These are phyloP conservation scores for Umbelopsis sp. DNA, from an alignment of 371 early-diverging fungal species.

Conservation along the genomic window DNA sequence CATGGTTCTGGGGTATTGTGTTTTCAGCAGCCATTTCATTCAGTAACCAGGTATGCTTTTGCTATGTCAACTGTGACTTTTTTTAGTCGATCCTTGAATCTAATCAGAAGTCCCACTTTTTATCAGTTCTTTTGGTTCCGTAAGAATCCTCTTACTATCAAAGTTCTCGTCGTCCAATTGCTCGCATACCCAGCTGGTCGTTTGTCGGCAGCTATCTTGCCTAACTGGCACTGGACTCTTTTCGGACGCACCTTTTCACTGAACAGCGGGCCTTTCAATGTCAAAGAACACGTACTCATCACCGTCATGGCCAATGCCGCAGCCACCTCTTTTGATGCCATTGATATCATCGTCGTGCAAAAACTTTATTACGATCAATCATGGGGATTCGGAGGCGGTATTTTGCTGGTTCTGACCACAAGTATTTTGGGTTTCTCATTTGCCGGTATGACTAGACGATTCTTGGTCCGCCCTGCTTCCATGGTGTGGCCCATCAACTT, in stretches of 20 bases:
- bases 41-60: conserved; percentile 61
- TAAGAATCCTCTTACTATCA: conserved; percentile 65
- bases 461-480: conserved; percentile 74
- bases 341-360: conserved; percentile 78
- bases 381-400: conserved; percentile 65
- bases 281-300: conserved; percentile 76
- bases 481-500: conserved; percentile 89
- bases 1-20: conserved; percentile 72
- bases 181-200: conserved; percentile 71
- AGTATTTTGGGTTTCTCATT: conserved; percentile 82
- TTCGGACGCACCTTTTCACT: conserved; percentile 41
- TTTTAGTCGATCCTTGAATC: not conserved
- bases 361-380: conserved; percentile 64
- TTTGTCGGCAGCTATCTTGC: conserved; percentile 60
- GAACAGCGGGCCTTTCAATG: conserved; percentile 80
- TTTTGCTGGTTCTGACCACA: conserved; percentile 70
- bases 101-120: not conserved
- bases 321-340: conserved; percentile 66
- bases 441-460: conserved; percentile 78
- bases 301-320: conserved; percentile 66
- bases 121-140: conserved; percentile 72
- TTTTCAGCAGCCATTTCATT: conserved; percentile 67
- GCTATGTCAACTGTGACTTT: not conserved
- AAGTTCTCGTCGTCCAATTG: conserved; percentile 68
- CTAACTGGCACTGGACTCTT: conserved; percentile 34